Conservation (phyloP, 352 stramenopile species). For the Pythium aphanidermatum region DNA sequence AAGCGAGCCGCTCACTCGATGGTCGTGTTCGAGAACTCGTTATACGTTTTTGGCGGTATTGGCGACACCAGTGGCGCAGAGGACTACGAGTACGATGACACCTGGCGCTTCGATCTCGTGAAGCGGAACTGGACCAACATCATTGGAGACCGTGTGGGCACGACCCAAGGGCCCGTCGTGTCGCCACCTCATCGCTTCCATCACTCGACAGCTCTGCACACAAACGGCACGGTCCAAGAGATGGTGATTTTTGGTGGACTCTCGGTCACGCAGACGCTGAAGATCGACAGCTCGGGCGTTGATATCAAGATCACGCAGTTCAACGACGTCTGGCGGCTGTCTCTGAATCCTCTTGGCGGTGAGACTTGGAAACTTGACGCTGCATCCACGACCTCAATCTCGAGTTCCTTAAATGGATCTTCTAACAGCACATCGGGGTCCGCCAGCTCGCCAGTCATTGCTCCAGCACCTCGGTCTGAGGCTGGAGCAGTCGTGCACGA, state of each 20-base stretch:
- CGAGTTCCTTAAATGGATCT: too few relatives aligned
- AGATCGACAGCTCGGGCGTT: not conserved
- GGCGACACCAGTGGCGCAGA: slow-evolving; percentile 24
- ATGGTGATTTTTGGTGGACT: slow-evolving; percentile 23
- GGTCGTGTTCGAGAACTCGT: slow-evolving; percentile 31
- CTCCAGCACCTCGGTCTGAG: slow-evolving; percentile 39
- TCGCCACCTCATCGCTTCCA: slow-evolving; percentile 19
- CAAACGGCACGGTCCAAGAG: slow-evolving; percentile 12
- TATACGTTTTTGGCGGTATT: slow-evolving; percentile 65
- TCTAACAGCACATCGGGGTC: too few relatives aligned
- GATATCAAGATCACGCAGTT: slow-evolving; percentile 21
- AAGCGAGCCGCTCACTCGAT: slow-evolving; percentile 52
- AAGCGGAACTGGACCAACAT: slow-evolving; percentile 11
- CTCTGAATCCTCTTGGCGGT: slow-evolving; percentile 13
- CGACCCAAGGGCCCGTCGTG: not conserved
- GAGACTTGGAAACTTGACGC: slow-evolving; percentile 36
- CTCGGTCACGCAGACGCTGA: slow-evolving; percentile 7
- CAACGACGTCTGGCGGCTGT: slow-evolving; percentile 24
- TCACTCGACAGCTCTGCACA: slow-evolving; percentile 15
- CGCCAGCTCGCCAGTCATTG: not conserved
- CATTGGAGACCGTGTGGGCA: slow-evolving; percentile 1
- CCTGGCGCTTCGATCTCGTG: slow-evolving; percentile 32
- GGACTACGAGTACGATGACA: slow-evolving; percentile 66
- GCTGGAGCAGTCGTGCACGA: slow-evolving; percentile 39
- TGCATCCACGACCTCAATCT: not conserved